Base-by-base conservation (phyloP, 352 stramenopile genomes). In the Phytophthora megakarya region DNA sequence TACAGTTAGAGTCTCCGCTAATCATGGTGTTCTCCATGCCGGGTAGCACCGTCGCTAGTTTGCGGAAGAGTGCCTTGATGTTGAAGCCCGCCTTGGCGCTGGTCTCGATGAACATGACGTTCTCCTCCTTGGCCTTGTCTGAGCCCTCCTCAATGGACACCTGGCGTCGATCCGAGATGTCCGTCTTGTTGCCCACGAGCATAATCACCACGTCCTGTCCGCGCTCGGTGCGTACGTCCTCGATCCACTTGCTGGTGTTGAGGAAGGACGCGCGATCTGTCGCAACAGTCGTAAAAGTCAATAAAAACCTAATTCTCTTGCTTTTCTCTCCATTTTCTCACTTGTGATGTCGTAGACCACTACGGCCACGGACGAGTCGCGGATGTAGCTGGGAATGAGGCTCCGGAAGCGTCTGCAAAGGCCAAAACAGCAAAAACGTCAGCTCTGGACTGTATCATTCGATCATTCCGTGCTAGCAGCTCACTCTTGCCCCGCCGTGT, bases 311-410 rank as follows among this genome's bases (percentile, higher is more conserved):
- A 15, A 35, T 35, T 35, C 30, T 35, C 30, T 1, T 35, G 13
- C 10, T 35, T 12, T 35, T 11, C 30, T 15, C 3, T 15, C 30
- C 8, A 35, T 12, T 7, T 12, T 75, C 78, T 64, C 76, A 98
- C 90, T 99, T 67, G 96, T 99, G 48, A 99, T 98, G 83, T 99
- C 98, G 69, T 99, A 99, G 21, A 98, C 97, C 28, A 99, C 96
- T n/a, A 99, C 97, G 7, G 97, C 97, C 42, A 99, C 97, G 10
- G 90, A 98, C n/a, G 96, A 99, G 80, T 99, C 98, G 22, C 98
- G 91, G 78, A 98, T 99, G 87, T 98, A 98, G 55, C 89, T 98
- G 15, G 95, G 95, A 62, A 98, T 98, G 45, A 98, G 75, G 56
- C 88, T 99, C 12, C 93, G 87, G 70, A 98, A 98, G 16, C 90